A percentile compares a stretch with the other conserved stretches of the same genome.
These are phyloP conservation scores for Leccinum subrobustum DNA, from an alignment of 1,284 basidiomycete genomes.

Conservation along the genomic window DNA sequence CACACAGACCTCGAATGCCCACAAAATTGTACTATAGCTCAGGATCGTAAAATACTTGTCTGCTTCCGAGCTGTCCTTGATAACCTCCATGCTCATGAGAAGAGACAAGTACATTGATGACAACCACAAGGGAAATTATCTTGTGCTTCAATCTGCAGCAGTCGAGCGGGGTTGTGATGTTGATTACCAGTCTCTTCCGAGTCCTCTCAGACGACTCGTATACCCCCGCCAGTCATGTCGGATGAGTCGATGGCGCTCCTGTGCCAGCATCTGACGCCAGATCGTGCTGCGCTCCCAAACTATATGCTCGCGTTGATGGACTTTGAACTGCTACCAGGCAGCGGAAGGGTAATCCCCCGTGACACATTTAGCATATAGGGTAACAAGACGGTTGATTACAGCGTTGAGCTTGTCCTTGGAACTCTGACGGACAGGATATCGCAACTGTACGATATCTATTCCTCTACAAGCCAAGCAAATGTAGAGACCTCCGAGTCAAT, in stretches of 20 bases:
- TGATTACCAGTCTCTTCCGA: too few species aligned
- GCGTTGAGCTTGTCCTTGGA: slow-evolving; percentile 17
- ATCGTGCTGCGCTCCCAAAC: slow-evolving; percentile 96
- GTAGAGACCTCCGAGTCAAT: too few species aligned
- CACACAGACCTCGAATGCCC: slow-evolving; percentile 67
- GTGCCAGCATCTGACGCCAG: slow-evolving; percentile 97
- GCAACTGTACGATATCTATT: too few species aligned
- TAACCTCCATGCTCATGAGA: slow-evolving; percentile 60
- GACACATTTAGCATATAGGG: slow-evolving; percentile 87
- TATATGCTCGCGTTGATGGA: slow-evolving; percentile 90
- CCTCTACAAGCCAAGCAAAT: too few species aligned
- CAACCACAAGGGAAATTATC: too few species aligned
- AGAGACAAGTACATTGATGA: slow-evolving; percentile 40
- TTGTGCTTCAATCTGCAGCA: too few species aligned
- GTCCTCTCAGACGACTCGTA: too few species aligned
- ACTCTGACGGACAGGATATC: too few species aligned
- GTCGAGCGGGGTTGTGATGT: too few species aligned
- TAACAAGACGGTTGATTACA: slow-evolving; percentile 57
- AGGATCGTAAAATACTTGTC: slow-evolving; percentile 92
- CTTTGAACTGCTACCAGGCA: slow-evolving; percentile 64
- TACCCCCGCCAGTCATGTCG: too few species aligned
- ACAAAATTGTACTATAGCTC: slow-evolving; percentile 89
- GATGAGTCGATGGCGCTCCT: slow-evolving; percentile 68
- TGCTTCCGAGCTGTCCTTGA: slow-evolving; percentile 63
- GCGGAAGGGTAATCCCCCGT: slow-evolving; percentile 65